Conservation (phyloP, 495 filamentous ascomycete species). For the Aspergillus wentii region DNA sequence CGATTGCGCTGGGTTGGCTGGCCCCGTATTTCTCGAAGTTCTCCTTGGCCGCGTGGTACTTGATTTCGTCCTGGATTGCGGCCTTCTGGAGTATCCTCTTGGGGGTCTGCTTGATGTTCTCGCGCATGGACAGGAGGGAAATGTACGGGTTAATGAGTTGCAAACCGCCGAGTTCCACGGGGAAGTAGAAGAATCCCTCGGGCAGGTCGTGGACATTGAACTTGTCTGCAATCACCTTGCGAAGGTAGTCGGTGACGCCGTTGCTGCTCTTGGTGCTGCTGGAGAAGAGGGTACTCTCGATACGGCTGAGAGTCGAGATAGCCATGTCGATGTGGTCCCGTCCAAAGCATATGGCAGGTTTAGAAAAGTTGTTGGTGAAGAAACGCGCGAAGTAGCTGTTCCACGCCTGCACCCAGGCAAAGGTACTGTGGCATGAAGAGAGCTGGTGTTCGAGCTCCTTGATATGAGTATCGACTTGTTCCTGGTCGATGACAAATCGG, state of each 20-base stretch:
- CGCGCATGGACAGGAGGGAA: constrained; percentile 46
- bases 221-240: constrained; percentile 43
- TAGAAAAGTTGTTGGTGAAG: constrained; percentile 63
- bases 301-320: constrained; percentile 52
- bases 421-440: constrained; percentile 48
- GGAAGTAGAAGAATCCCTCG: constrained; percentile 65
- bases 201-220: constrained; percentile 55
- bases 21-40: constrained; percentile 33
- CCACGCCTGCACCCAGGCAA: constrained; percentile 61
- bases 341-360: constrained; percentile 61
- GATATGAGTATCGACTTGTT: constrained; percentile 58
- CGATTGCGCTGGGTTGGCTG: not conserved
- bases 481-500: constrained; percentile 57
- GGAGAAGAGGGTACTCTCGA: constrained; percentile 52
- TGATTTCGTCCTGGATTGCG: constrained; percentile 32
- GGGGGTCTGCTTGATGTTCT: constrained; percentile 45
- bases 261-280: constrained; percentile 17
- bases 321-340: constrained; percentile 59
- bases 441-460: constrained; percentile 57
- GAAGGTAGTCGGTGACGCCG: constrained; percentile 56
- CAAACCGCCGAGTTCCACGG: constrained; percentile 54
- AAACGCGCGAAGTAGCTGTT: constrained; percentile 61
- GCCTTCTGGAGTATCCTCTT: constrained; percentile 39
- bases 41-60: constrained; percentile 43
- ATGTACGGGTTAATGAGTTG: constrained; percentile 55